Percentiles rank a stretch among this genome's conserved stretches.
Conservation (phyloP, 2,329 filamentous ascomycete genomes). For the Neoarthrinium moseri region DNA sequence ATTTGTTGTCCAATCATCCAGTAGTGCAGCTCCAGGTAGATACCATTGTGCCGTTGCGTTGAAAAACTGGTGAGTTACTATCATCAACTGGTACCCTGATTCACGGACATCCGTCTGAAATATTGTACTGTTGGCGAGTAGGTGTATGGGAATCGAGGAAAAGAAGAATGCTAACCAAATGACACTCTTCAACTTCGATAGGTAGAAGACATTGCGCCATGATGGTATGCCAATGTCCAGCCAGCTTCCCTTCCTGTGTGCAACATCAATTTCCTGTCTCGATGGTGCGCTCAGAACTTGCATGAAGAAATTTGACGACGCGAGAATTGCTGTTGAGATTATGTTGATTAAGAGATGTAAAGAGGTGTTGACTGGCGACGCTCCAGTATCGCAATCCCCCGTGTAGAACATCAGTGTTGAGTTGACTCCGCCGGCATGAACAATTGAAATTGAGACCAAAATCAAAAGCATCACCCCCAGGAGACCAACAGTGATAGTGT, state of each 20-base stretch:
- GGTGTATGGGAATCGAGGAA: conserved; percentile 9
- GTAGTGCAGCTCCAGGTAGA: neutral
- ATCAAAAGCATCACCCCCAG: no score
- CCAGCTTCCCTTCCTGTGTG: conserved; percentile 37
- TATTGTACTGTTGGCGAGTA: conserved; percentile 8
- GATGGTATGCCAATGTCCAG: conserved; percentile 40
- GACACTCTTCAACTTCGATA: neutral
- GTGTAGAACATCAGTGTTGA: conserved; percentile 3
- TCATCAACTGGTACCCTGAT: neutral
- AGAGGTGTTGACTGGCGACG: neutral
- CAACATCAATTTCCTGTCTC: conserved; percentile 27
- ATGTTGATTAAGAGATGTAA: conserved; percentile 9
- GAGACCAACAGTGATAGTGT: no score
- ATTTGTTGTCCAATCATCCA: no score
- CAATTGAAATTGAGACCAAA: neutral
- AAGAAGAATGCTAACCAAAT: conserved; percentile 2
- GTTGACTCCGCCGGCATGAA: neutral
- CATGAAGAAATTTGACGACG: conserved; percentile 17
- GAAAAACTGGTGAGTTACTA: conserved; percentile 7
- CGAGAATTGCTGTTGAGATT: conserved; percentile 4
- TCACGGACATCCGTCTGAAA: neutral
- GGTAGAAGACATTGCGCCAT: conserved; percentile 27
- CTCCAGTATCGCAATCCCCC: neutral
- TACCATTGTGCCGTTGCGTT: neutral
- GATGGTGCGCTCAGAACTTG: conserved; percentile 13